phyloP scores from a whole-genome alignment of 192 early-diverging fungal species.

The Backusella circina region DNA sequence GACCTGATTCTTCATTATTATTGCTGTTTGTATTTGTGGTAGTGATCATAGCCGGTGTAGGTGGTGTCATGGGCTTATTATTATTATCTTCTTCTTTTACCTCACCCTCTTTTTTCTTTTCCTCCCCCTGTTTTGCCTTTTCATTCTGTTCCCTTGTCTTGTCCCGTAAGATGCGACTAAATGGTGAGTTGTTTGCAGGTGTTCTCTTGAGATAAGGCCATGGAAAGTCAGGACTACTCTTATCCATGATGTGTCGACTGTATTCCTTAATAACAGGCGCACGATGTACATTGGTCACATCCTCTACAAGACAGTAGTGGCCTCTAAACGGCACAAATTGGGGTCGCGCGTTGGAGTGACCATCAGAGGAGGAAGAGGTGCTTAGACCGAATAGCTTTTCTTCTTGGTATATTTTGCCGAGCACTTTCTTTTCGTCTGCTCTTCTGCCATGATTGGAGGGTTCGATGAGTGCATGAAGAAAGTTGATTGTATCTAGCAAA shows the following conservation, averaged over 20 bases:
- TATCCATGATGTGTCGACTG: neutral
- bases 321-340: constrained; percentile 16
- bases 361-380: neutral
- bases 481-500: neutral
- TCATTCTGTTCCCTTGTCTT: neutral
- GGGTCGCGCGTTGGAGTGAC: neutral
- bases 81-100: too few species aligned
- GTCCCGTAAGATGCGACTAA: neutral
- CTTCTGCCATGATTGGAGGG: neutral
- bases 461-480: neutral
- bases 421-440: neutral
- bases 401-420: constrained; percentile 13
- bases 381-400: constrained; percentile 20
- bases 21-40: too few species aligned
- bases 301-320: constrained; percentile 15
- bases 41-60: too few species aligned
- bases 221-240: neutral
- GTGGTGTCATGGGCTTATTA: neutral
- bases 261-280: constrained; percentile 13
- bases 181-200: neutral
- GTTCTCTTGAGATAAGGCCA: constrained; percentile 19
- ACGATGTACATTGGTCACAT: constrained; percentile 10
- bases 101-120: neutral
- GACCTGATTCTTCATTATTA: neutral
- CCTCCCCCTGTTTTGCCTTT: neutral